Conservation (phyloP, 768 basidiomycete genomes). For the Butyriboletus loyo region DNA sequence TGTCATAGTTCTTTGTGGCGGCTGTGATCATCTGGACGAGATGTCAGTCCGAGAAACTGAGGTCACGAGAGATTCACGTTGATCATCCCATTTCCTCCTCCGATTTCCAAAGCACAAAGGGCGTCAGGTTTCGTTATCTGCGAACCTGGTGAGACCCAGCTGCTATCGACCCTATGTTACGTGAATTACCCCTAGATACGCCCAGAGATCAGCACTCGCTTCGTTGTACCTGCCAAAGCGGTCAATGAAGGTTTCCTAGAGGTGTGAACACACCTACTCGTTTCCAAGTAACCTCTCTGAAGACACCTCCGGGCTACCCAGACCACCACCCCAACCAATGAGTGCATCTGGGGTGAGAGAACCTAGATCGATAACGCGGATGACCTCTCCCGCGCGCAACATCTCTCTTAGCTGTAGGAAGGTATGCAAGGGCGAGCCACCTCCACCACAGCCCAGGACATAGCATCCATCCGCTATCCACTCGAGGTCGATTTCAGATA, state of each 20-base stretch:
- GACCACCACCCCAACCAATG: slow-evolving; percentile 38
- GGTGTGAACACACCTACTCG: slow-evolving; percentile 26
- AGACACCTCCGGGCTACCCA: slow-evolving; percentile 43
- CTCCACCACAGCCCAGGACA: slow-evolving; percentile 61
- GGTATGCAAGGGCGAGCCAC: slow-evolving; percentile 53
- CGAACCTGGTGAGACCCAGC: neutral
- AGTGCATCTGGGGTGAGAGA: slow-evolving; percentile 42
- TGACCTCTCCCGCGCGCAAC: slow-evolving; percentile 44
- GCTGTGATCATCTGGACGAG: slow-evolving; percentile 34
- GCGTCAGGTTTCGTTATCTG: slow-evolving; percentile 35
- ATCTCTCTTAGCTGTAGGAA: slow-evolving; percentile 52
- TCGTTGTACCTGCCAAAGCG: slow-evolving; percentile 31
- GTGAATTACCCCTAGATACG: slow-evolving; percentile 23
- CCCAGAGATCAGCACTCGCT: slow-evolving; percentile 30
- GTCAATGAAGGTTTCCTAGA: neutral
- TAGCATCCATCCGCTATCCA: slow-evolving; percentile 65
- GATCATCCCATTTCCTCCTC: slow-evolving; percentile 46
- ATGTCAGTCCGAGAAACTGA: slow-evolving; percentile 8
- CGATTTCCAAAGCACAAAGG: slow-evolving; percentile 39
- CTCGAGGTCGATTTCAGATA: slow-evolving; percentile 48
- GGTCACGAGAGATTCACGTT: slow-evolving; percentile 25
- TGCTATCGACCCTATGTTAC: neutral
- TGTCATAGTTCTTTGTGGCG: slow-evolving; percentile 33
- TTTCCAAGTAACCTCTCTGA: slow-evolving; percentile 37
- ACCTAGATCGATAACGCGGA: slow-evolving; percentile 45